These are phyloP conservation scores for Fibroporia radiculosa DNA, from an alignment of 768 basidiomycete genomes.

Conservation along the genomic window DNA sequence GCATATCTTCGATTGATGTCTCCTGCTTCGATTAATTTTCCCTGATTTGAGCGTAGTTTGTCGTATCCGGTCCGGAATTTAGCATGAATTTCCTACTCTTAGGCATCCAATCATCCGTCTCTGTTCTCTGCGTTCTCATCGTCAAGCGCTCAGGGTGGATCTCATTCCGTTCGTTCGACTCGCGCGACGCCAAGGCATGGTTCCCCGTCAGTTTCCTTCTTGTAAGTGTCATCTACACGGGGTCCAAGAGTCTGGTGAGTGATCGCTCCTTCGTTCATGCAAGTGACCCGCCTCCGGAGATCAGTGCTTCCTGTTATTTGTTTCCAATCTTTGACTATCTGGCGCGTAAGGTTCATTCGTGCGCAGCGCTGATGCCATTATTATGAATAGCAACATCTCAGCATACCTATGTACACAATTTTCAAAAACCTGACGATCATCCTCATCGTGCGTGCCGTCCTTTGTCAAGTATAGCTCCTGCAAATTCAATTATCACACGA, in stretches of 20 bases:
- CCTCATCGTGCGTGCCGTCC: constrained; percentile 62
- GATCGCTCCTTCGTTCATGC: neutral
- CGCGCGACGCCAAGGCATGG: constrained; percentile 84
- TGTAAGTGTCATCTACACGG: constrained; percentile 95
- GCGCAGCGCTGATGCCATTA: neutral
- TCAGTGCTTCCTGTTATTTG: too few relatives aligned
- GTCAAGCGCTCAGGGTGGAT: constrained; percentile 76
- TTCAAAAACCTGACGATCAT: constrained; percentile 99
- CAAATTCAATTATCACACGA: neutral
- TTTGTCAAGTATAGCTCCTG: neutral
- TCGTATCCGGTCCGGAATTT: constrained; percentile 88
- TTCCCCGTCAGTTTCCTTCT: constrained; percentile 90
- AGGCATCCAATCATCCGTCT: constrained; percentile 86
- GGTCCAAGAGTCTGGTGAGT: constrained; percentile 91
- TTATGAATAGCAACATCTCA: constrained; percentile 80
- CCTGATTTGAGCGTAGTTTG: constrained; percentile 48
- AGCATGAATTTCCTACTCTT: constrained; percentile 96
- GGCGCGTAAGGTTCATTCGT: neutral
- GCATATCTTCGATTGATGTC: constrained; percentile 9
- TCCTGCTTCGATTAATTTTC: neutral
- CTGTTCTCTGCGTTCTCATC: constrained; percentile 62
- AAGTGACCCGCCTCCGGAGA: too few relatives aligned
- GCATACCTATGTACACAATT: constrained; percentile 96
- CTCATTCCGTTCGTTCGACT: constrained; percentile 77
- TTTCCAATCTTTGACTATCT: too few relatives aligned